Percentiles rank a stretch among this genome's conserved stretches.
These are phyloP conservation scores for Coemansia sp. DNA, from an alignment of 192 early-diverging fungal genomes.

Conservation along the genomic window DNA sequence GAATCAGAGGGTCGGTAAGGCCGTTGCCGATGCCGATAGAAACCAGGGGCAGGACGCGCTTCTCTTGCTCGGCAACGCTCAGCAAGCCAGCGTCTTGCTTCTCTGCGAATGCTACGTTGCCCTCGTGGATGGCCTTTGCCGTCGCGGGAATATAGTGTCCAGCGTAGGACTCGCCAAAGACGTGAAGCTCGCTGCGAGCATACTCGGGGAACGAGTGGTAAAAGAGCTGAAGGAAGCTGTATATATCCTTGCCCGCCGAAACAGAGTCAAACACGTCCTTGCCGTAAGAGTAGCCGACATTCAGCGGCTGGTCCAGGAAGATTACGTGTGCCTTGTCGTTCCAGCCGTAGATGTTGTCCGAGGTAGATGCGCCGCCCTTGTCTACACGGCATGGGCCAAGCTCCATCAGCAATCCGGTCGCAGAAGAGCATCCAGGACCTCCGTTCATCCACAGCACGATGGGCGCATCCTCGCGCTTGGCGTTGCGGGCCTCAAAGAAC, in stretches of 20 bases:
- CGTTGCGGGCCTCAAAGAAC: slow-evolving; percentile 95
- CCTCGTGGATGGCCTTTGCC: slow-evolving; percentile 75
- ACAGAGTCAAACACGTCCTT: slow-evolving; percentile 70
- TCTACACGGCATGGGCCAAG: slow-evolving; percentile 87
- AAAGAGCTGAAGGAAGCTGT: slow-evolving; percentile 93
- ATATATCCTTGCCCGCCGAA: slow-evolving; percentile 84
- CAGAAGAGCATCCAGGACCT: slow-evolving; percentile 82
- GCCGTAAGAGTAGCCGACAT: slow-evolving; percentile 92
- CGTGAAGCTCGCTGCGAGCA: slow-evolving; percentile 74
- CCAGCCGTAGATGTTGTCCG: slow-evolving; percentile 82
- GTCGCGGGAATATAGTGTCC: slow-evolving; percentile 97
- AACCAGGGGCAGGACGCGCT: slow-evolving; percentile 69
- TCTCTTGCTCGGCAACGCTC: slow-evolving; percentile 38
- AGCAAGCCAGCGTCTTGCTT: slow-evolving; percentile 23
- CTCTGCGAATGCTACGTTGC: slow-evolving; percentile 64
- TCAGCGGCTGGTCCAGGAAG: slow-evolving; percentile 88
- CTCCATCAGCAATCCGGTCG: slow-evolving; percentile 83
- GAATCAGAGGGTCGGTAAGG: slow-evolving; percentile 82
- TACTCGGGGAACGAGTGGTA: slow-evolving; percentile 87
- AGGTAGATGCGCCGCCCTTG: slow-evolving; percentile 68
- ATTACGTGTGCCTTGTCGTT: slow-evolving; percentile 88
- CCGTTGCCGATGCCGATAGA: slow-evolving; percentile 92
- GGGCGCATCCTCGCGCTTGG: slow-evolving; percentile 69
- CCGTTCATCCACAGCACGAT: slow-evolving; percentile 81
- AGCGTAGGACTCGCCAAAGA: slow-evolving; percentile 87